Evolutionary conservation across 148 eudicot genomes (phyloP).

Genomic region (Camellia japonica): DNA sequence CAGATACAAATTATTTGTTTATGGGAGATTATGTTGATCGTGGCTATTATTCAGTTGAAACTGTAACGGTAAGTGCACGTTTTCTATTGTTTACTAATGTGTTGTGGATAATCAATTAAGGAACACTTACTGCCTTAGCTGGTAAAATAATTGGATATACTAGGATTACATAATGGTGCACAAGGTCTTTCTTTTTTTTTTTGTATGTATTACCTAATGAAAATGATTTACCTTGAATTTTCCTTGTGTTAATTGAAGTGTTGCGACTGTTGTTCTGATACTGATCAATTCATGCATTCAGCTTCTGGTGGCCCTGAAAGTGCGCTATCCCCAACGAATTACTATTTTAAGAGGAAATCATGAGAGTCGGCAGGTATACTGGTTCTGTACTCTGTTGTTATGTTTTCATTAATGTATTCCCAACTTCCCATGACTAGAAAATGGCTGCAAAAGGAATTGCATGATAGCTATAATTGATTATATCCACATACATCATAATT

Average conservation of each 20-base stretch:
- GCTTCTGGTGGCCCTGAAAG: constrained; percentile 97
- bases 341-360: constrained; percentile 96
- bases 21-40: constrained; percentile 99
- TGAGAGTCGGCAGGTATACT: constrained; percentile 91
- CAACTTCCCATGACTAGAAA: not conserved
- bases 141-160: not conserved
- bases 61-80: constrained; percentile 73
- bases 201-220: not conserved
- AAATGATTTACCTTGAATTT: constrained; percentile 6
- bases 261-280: constrained; percentile 9
- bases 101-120: not conserved
- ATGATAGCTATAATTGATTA: not conserved
- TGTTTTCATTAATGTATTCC: constrained; percentile 4
- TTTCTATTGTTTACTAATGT: not conserved
- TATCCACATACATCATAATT: not conserved
- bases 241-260: constrained; percentile 11
- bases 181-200: not conserved
- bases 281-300: constrained; percentile 30
- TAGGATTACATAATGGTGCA: not conserved
- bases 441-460: constrained; percentile 5
- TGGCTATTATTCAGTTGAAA: constrained; percentile 95
- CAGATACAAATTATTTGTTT: constrained; percentile 90
- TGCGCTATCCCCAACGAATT: constrained; percentile 81
- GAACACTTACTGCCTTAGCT: not conserved
- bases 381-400: not conserved